Evolutionary conservation across 106 monocot species (phyloP), one percentile per base, ranked within the genome.

Genomic region (Dendrobium nobile): DNA sequence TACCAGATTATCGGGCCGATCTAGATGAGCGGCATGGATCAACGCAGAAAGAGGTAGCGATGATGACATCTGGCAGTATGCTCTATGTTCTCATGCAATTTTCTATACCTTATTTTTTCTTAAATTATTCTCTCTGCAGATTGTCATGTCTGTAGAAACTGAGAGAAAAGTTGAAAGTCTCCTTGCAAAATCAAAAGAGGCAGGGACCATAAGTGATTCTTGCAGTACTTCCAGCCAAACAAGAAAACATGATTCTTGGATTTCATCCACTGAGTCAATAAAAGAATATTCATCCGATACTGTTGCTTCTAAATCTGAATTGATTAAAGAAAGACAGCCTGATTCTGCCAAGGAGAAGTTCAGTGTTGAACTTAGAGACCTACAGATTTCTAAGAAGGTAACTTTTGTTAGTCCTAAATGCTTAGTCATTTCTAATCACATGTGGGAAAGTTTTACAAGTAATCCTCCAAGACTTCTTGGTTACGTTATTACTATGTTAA

Each of bases 21-120:
- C 99, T 99, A 77, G 99, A 99, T 90, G 91, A 95, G 47, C 88
- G 88, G 20, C 93, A 99, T 90, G 99, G 99, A 87, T 93, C 95
- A 56, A 89, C 95, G 44, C 95, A 99, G 78, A 95, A 93, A 75
- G 99, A 99, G 95, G 99, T 99, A 65, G 1, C 16, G 19, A 41
- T 47, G 75, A 48, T 78, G 10, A 45, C 67, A 7, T 76, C 3
- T 65, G 16, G 61, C 51, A 77, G 72, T 31, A 27, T 22, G 44
- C 67, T 79, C 65, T 13, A 72, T 28, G 31, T 78, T 31, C 17
- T 79, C 48, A 9, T 67, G 24, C 27, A 6, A 4, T 44, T 41
- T 20, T 47, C 1, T 59, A 41, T 54, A 70, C 33, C 17, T 83
- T 58, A 24, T 67, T 51, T 37, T 24, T 81, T 40, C 47, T 77